Evolutionary conservation across 2,329 filamentous ascomycete species (phyloP), one percentile per base, ranked within the genome.

Genomic region (Chrysoporthe deuterocubensis): DNA sequence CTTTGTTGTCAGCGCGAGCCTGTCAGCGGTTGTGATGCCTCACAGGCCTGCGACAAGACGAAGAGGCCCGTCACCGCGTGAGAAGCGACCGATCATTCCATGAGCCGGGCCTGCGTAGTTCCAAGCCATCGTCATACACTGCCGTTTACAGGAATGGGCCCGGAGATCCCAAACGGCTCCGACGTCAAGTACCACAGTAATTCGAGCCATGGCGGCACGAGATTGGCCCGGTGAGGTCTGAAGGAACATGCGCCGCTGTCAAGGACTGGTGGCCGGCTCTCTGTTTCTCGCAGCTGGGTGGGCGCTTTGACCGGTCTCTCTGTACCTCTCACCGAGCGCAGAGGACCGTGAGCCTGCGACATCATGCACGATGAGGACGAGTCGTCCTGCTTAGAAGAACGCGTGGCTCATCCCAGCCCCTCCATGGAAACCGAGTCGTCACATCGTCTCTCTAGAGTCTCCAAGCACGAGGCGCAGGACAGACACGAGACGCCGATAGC

Each of bases 331-430:
- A 48, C 21, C 16, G 8, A 46, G 43, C 59, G 26, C 26, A 26
- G 59, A 62, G 59, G 59, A 48, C 43, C 59, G 14, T 43, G 44
- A 62, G 60, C 43, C 44, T 62, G 60, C 42, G 59, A 62, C 59
- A n/a, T 46, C 59, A 50, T 50, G 44, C 59, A 62, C 16, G 26
- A 62, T 34, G 26, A 26, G 44, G 21, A 40, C 46, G 60, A 50
- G 32, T 42, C 57, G 57, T 43, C 34, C 43, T 42, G 43, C 44
- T 18, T 8, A 43, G 57, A 18, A 44, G 57, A 44, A 44, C 57
- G 57, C 57, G 40, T 60, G 57, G 57, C 57, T 40, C 32, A 26
- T n/a, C 57, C 40, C 13, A 62, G 46, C 60, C 46, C 44, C 6
- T 44, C 37, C 40, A 26, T 40, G 44, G 40, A 43, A 60, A 60